A percentile compares a stretch with the other conserved stretches of the same genome.
phyloP scores from a whole-genome alignment of 116 monocot species.

The Zostera marina region DNA sequence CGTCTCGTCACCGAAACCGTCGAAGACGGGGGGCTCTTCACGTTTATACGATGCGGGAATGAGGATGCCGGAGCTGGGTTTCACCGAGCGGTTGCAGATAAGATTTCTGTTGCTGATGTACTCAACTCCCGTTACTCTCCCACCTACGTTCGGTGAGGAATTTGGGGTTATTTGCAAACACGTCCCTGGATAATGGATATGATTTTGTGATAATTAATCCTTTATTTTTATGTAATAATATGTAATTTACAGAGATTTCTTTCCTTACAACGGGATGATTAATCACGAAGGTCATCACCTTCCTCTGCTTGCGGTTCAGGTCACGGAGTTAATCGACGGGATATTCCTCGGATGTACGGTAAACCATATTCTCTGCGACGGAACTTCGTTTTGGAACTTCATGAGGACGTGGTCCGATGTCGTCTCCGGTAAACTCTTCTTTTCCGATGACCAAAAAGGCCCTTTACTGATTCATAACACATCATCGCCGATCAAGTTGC shows the following conservation, averaged over 20 bases:
- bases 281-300: slow-evolving; percentile 51
- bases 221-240: too few species aligned
- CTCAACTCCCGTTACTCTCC: neutral
- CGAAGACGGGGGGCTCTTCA: slow-evolving; percentile 10
- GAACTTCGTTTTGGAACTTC: slow-evolving; percentile 88
- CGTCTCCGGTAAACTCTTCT: slow-evolving; percentile 11
- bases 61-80: slow-evolving; percentile 27
- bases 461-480: slow-evolving; percentile 41
- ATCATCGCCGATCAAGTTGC: slow-evolving; percentile 18
- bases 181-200: too few species aligned
- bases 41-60: slow-evolving; percentile 48
- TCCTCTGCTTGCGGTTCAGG: slow-evolving; percentile 23
- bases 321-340: slow-evolving; percentile 55
- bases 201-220: too few species aligned
- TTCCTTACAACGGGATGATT: slow-evolving; percentile 36
- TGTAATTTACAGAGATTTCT: slow-evolving; percentile 28
- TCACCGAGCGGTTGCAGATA: slow-evolving; percentile 6
- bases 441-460: slow-evolving; percentile 1
- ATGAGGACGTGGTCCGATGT: slow-evolving; percentile 72
- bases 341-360: slow-evolving; percentile 51
- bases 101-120: neutral
- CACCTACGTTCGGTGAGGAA: slow-evolving; percentile 5
- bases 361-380: slow-evolving; percentile 65
- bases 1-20: slow-evolving; percentile 27
- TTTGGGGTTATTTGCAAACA: too few species aligned